These are phyloP conservation scores for Mikania micrantha DNA, from an alignment of 129 eudicot genomes.

Conservation along the genomic window DNA sequence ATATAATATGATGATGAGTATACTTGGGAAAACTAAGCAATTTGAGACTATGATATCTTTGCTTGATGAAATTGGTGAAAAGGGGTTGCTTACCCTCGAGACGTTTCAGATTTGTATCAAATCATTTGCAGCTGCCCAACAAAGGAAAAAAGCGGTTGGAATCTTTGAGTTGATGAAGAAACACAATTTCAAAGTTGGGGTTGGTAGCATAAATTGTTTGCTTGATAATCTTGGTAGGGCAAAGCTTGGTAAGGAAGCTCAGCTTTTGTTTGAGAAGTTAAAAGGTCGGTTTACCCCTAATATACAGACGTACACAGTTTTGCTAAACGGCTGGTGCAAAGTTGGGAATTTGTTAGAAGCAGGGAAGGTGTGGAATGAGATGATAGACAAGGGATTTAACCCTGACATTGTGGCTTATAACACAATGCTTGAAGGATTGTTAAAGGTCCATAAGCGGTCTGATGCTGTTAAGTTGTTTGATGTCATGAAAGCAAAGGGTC, in stretches of 20 bases:
- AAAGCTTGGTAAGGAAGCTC: slow-evolving; percentile 84
- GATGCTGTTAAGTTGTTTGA: slow-evolving; percentile 76
- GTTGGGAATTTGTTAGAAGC: slow-evolving; percentile 78
- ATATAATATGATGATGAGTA: slow-evolving; percentile 53
- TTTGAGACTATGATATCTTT: slow-evolving; percentile 83
- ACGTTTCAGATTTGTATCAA: slow-evolving; percentile 65
- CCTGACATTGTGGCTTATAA: slow-evolving; percentile 84
- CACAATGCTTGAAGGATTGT: slow-evolving; percentile 77
- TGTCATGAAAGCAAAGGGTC: slow-evolving; percentile 88
- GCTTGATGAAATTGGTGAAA: slow-evolving; percentile 89
- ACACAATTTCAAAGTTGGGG: slow-evolving; percentile 59
- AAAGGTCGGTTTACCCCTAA: slow-evolving; percentile 69
- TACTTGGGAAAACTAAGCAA: slow-evolving; percentile 70
- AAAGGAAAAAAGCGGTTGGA: slow-evolving; percentile 79
- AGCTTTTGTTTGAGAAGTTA: slow-evolving; percentile 62
- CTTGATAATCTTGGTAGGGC: slow-evolving; percentile 81
- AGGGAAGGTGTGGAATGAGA: slow-evolving; percentile 78
- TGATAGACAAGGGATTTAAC: slow-evolving; percentile 76
- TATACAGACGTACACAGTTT: slow-evolving; percentile 57
- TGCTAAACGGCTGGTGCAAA: slow-evolving; percentile 82
- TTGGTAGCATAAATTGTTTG: slow-evolving; percentile 63
- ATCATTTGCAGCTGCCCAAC: slow-evolving; percentile 68
- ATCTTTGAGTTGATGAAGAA: slow-evolving; percentile 84
- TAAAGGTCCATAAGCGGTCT: slow-evolving; percentile 53
- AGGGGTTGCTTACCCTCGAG: slow-evolving; percentile 58